phyloP scores from a whole-genome alignment of 495 filamentous ascomycete genomes.

The Aspergillus biplanus region DNA sequence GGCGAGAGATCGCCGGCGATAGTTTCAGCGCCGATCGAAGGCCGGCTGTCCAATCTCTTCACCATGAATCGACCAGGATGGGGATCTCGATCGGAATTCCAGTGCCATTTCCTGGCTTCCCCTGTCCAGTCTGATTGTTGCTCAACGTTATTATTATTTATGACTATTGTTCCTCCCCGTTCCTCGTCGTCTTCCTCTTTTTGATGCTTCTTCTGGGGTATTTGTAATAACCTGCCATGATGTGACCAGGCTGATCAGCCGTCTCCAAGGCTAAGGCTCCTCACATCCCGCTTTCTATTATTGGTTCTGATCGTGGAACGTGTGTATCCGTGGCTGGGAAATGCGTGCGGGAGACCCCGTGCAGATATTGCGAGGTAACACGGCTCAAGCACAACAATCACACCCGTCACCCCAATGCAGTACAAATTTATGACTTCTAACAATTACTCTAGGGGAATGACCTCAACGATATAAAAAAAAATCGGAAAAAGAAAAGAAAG shows the following conservation, averaged over 20 bases:
- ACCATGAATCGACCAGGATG: neutral
- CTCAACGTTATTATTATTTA: neutral
- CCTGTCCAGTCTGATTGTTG: neutral
- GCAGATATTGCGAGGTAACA: neutral
- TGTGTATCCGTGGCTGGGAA: conserved; percentile 12
- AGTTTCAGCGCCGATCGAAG: conserved; percentile 12
- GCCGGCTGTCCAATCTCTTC: neutral
- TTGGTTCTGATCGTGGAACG: conserved; percentile 5
- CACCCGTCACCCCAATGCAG: neutral
- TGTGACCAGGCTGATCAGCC: conserved; percentile 3
- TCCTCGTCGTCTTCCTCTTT: conserved; percentile 3
- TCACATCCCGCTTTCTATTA: conserved; percentile 5
- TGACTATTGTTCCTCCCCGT: neutral
- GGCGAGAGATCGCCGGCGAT: conserved; percentile 20
- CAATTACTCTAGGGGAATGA: too few relatives aligned
- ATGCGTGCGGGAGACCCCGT: conserved; percentile 12
- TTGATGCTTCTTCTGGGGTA: neutral
- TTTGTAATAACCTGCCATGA: conserved; percentile 10
- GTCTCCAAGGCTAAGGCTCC: conserved; percentile 2
- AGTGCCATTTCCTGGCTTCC: neutral
- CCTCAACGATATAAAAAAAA: neutral
- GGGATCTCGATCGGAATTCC: conserved; percentile 5
- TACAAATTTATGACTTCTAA: too few relatives aligned
- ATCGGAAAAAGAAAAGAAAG: neutral
- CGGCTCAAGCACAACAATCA: neutral